Percentiles rank a stretch among this genome's conserved stretches.
Conservation (phyloP, 192 early-diverging fungal species). For the Podila verticillata region DNA sequence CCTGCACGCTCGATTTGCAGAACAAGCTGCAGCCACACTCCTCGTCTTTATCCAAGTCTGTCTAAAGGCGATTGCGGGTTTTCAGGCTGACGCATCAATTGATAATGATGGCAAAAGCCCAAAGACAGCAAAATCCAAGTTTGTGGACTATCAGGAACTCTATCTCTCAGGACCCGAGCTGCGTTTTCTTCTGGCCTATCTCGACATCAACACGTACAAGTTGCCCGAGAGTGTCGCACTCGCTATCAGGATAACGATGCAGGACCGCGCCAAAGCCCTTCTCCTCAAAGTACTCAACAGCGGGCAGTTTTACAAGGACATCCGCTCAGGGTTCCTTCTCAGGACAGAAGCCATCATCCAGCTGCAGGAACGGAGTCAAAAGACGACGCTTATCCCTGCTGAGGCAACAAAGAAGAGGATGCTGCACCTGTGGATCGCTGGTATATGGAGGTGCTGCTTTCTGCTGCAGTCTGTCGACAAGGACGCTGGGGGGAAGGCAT, state of each 20-base stretch:
- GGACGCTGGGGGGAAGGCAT: constrained; percentile 11
- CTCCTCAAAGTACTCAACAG: constrained; percentile 33
- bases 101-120: neutral
- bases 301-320: constrained; percentile 42
- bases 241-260: constrained; percentile 24
- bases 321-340: constrained; percentile 21
- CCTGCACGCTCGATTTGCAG: constrained; percentile 29
- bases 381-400: constrained; percentile 5
- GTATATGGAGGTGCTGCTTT: constrained; percentile 46
- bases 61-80: constrained; percentile 6
- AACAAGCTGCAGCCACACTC: constrained; percentile 7
- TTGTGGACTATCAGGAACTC: constrained; percentile 7
- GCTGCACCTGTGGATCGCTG: constrained; percentile 44
- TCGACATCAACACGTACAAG: constrained; percentile 43
- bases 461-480: constrained; percentile 39
- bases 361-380: constrained; percentile 30
- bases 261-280: constrained; percentile 16
- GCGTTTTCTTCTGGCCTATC: constrained; percentile 37
- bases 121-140: neutral
- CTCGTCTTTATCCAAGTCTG: constrained; percentile 14
- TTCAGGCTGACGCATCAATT: neutral
- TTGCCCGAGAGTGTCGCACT: constrained; percentile 22
- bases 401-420: constrained; percentile 33
- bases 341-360: constrained; percentile 23
- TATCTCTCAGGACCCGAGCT: constrained; percentile 54